Base-by-base conservation (phyloP, 352 stramenopile genomes). In the Nannochloropsis limnetica region DNA sequence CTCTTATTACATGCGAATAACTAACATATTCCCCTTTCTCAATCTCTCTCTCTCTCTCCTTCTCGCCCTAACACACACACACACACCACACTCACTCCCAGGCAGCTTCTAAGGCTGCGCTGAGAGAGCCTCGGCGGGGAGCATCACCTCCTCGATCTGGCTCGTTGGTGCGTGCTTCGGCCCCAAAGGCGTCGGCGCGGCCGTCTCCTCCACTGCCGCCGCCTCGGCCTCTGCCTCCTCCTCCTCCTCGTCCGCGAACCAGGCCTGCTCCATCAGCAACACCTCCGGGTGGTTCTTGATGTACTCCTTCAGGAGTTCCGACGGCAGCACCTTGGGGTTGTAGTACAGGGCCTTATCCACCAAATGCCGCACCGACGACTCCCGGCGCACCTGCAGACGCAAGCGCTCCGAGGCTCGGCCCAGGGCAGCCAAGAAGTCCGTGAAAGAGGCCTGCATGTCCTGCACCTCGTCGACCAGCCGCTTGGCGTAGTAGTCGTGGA, bases 371-470 rank as follows among this genome's bases (percentile, higher is more conserved):
- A 74, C 61, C 11, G 61, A 31, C n/a, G 61, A 9, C 61, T 74
- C 61, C 11, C 61, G 61, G 61, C 61, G 61, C n/a, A 74, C 61
- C 61, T 74, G 61, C 25, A 31, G 61, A 8, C 61, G 61, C 61
- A 74, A 74, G 25, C 61, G 61, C 20, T 74, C 61, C 3, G 61
- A 74, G n/a, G 61, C 61, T 31, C 61, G 61, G 20, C 61, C 61
- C 61, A 74, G 20, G 11, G 61, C 61, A 11, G 61, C 61, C 61
- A 74, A 74, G n/a, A 74, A 74, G 25, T 74, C 61, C 61, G 61
- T 74, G 61, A 74, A 74, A 20, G 61, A 74, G 25, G 61, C 61
- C 61, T 74, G 61, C 61, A 74, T 74, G 20, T 74, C 61, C 20
- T 31, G 25, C 3, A 74, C 61, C 25, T 74, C n/a, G 61, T 25